Evolutionary conservation across 352 stramenopile species (phyloP).

Genomic region (Phytophthora pseudosyringae): DNA sequence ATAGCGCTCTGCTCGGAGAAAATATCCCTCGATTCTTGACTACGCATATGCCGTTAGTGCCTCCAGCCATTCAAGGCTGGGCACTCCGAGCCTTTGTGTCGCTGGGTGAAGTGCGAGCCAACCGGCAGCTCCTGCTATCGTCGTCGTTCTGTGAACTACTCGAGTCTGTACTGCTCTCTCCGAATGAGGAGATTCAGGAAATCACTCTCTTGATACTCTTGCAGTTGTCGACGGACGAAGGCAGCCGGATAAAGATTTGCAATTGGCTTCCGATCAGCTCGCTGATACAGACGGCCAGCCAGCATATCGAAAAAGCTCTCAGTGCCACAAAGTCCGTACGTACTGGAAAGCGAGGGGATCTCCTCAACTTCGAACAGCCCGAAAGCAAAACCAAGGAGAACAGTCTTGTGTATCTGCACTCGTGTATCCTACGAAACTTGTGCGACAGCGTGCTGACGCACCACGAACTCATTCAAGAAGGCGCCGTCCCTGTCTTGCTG

Average conservation of each 20-base stretch:
- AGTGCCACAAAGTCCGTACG: not conserved
- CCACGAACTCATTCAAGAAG: conserved; percentile 73
- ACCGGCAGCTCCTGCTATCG: conserved; percentile 57
- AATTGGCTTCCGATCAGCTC: conserved; percentile 63
- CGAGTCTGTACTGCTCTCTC: conserved; percentile 45
- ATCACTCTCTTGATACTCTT: conserved; percentile 58
- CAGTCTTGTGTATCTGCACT: conserved; percentile 60
- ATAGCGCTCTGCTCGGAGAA: conserved; percentile 62
- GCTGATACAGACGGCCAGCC: conserved; percentile 41
- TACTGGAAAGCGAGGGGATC: not conserved
- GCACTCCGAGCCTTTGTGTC: conserved; percentile 58
- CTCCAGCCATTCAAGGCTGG: conserved; percentile 46
- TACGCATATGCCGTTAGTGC: conserved; percentile 49
- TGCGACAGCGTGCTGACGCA: conserved; percentile 78
- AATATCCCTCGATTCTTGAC: conserved; percentile 70
- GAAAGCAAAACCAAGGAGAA: conserved; percentile 10
- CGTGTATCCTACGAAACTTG: conserved; percentile 75
- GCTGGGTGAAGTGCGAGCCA: conserved; percentile 56
- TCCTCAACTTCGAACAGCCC: not conserved
- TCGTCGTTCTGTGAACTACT: conserved; percentile 60
- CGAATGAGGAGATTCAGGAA: conserved; percentile 59
- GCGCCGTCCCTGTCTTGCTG: conserved; percentile 57
- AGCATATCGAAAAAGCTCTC: conserved; percentile 35
- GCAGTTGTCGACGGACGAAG: conserved; percentile 68
- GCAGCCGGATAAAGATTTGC: conserved; percentile 70